Conservation (phyloP, 768 basidiomycete species). For the Kwoniella botswanensis region DNA sequence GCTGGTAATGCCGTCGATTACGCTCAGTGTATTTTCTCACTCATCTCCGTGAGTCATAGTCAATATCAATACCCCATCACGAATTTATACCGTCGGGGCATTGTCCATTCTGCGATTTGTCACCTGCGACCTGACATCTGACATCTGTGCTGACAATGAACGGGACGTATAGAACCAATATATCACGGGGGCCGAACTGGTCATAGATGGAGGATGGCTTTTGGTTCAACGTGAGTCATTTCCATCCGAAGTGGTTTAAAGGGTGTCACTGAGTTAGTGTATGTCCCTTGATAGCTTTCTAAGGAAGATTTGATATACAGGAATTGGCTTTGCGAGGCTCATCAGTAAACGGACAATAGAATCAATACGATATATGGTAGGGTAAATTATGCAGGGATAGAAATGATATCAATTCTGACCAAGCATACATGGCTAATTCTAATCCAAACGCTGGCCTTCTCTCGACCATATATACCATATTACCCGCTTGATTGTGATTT, state of each 20-base stretch:
- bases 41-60: slow-evolving; percentile 42
- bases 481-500: neutral
- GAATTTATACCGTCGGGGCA: neutral
- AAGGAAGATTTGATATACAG: neutral
- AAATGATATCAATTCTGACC: too few relatives aligned
- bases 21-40: slow-evolving; percentile 46
- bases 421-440: too few relatives aligned
- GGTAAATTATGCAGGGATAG: too few relatives aligned
- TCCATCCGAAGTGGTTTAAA: neutral
- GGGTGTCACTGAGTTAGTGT: neutral
- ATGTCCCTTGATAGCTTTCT: neutral
- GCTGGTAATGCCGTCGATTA: slow-evolving; percentile 52
- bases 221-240: slow-evolving; percentile 29
- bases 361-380: too few relatives aligned
- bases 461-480: too few relatives aligned
- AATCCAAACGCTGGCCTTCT: neutral
- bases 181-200: slow-evolving; percentile 48
- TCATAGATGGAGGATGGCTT: slow-evolving; percentile 56
- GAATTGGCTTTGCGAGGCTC: neutral
- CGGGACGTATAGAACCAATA: slow-evolving; percentile 46
- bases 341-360: neutral
- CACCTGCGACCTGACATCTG: neutral
- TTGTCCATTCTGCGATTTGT: neutral
- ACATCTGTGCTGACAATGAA: too few relatives aligned
- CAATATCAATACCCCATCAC: neutral